Base-by-base conservation (phyloP, 148 eudicot species). In the Limonium bicolor region DNA sequence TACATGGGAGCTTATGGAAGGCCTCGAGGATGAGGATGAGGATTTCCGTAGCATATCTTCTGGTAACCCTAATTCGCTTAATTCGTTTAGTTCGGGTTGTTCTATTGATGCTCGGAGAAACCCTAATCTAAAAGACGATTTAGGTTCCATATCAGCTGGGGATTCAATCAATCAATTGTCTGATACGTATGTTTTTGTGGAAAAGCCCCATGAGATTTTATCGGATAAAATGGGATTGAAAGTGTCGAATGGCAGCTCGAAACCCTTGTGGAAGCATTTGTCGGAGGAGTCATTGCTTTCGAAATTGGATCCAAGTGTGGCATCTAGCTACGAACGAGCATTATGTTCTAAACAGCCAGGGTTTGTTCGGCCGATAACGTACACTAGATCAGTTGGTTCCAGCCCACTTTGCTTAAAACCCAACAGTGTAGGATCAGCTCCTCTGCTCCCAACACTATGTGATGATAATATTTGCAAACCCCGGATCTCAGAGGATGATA, bases 1-100 rank as follows among this genome's bases (percentile, higher is more conserved):
- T 66, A 85, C 99, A 12, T 90, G 99, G 99, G 99, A 84, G 53
- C 85, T 90, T 54, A 90, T 90, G 99, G 95, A 85, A 65, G 99
- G 88, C 18, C 87, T 90, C 27, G 94, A 85, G 48, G 95, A 78
- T 4, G 67, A 71, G 10, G 95, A 75, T 2, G 54, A 42, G 33
- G 65, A 59, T 23, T 56, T 47, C 37, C 66, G 62, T 22, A 36
- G 42, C 19, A 56, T 69, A 22, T 64, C 67, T 9, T 34, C 41
- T 58, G 61, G 30, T 4, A 46, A 57, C 42, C 23, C 30, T 16
- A 50, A 51, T 24, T 9, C 32, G 18, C 46, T 16, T 15, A 51
- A 13, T 53, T 41, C 32, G 1, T n/a, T n/a, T n/a, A n/a, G n/a
- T n/a, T n/a, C n/a, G n/a, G 9, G 20, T 7, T 16, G 30, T 34